Conservation (phyloP, 2,329 filamentous ascomycete genomes). For the Colletotrichum cuscutae region DNA sequence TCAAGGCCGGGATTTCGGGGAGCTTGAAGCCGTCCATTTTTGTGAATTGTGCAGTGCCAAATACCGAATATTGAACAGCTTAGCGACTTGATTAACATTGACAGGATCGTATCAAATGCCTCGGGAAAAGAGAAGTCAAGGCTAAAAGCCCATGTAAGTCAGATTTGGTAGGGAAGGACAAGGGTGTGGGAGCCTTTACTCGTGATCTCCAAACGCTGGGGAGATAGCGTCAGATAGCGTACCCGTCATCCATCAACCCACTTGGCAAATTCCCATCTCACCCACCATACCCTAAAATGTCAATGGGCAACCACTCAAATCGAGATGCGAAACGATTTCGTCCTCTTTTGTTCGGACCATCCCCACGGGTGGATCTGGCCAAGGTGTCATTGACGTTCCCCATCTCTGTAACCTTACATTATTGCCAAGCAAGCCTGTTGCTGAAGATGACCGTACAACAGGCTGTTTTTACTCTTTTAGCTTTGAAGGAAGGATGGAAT, state of each 20-base stretch:
- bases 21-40: conserved; percentile 11
- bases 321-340: no score
- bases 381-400: neutral
- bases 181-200: neutral
- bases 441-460: neutral
- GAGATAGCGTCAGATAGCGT: conserved; percentile 24
- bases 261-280: neutral
- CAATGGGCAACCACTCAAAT: neutral
- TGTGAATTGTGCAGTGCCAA: neutral
- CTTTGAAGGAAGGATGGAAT: neutral
- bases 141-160: neutral
- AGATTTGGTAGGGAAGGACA: neutral
- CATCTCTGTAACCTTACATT: neutral
- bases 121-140: neutral
- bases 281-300: no score
- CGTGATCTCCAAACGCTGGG: neutral
- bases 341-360: neutral
- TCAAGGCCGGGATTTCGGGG: conserved; percentile 3
- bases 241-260: neutral
- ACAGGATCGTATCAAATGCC: neutral
- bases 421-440: neutral
- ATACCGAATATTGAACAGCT: neutral
- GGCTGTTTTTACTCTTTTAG: neutral
- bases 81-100: neutral
- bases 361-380: neutral